Evolutionary conservation across 2,329 filamentous ascomycete genomes (phyloP).

Genomic region (Drechslera avenae): DNA sequence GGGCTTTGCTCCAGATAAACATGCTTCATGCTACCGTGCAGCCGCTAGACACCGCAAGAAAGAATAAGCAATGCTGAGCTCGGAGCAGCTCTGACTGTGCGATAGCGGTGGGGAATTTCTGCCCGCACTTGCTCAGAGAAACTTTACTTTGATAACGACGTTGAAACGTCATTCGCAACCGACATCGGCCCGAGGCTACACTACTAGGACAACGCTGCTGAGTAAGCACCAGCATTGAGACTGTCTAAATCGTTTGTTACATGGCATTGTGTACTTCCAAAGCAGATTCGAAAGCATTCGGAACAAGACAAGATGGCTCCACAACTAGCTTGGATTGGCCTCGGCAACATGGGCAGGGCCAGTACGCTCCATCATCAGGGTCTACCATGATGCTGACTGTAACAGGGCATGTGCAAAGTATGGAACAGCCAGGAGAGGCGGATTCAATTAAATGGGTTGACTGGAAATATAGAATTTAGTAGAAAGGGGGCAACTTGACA

Average conservation of each 20-base stretch:
- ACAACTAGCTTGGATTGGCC: constrained; percentile 76
- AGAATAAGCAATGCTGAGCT: background rate
- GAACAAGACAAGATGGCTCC: constrained; percentile 44
- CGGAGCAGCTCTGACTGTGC: constrained; percentile 12
- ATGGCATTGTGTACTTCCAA: background rate
- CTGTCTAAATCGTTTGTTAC: background rate
- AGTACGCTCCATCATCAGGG: constrained; percentile 37
- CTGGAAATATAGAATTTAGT: constrained; percentile 66
- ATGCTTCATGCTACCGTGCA: constrained; percentile 46
- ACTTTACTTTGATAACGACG: constrained; percentile 9
- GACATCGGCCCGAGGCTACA: constrained; percentile 17
- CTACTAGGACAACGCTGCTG: constrained; percentile 4
- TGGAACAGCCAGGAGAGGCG: too few relatives aligned
- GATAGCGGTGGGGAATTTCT: constrained; percentile 8
- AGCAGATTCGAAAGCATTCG: constrained; percentile 2
- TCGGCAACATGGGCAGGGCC: constrained; percentile 87
- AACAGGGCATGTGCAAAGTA: constrained; percentile 72
- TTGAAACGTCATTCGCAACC: constrained; percentile 24
- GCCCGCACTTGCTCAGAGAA: constrained; percentile 5
- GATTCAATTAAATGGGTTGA: background rate
- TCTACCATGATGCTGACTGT: constrained; percentile 7
- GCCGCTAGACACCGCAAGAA: constrained; percentile 14
- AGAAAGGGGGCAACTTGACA: constrained; percentile 72
- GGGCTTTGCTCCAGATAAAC: constrained; percentile 44
- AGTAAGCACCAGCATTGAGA: background rate